Evolutionary conservation across 768 basidiomycete species (phyloP).

Genomic region (Pleurotus pulmonarius): DNA sequence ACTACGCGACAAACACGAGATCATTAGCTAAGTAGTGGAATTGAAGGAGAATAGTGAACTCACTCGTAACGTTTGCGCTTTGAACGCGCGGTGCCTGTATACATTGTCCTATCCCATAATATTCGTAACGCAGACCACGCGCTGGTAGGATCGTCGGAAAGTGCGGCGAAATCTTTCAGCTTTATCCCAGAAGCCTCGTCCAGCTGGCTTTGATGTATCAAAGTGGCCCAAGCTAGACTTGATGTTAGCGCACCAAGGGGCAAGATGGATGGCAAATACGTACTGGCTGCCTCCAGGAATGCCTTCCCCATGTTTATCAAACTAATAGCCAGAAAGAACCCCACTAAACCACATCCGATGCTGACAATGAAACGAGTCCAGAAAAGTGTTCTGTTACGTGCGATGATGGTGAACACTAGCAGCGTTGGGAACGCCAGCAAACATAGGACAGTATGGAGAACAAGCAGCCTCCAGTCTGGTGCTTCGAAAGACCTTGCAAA

Average conservation of each 20-base stretch:
- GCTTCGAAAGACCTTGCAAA: slow-evolving; percentile 1
- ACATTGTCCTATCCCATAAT: background rate
- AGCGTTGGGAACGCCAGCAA: slow-evolving; percentile 3
- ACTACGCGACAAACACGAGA: background rate
- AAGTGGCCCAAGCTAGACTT: slow-evolving; percentile 36
- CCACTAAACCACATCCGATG: slow-evolving; percentile 29
- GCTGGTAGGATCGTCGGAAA: slow-evolving; percentile 16
- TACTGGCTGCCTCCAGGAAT: slow-evolving; percentile 37
- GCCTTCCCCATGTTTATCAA: slow-evolving; percentile 23
- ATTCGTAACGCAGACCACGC: slow-evolving; percentile 2
- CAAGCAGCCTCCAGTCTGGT: background rate
- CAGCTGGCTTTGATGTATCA: slow-evolving; percentile 36
- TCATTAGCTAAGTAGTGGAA: no score
- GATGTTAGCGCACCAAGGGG: background rate
- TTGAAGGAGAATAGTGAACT: background rate
- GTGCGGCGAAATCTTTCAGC: slow-evolving; percentile 31
- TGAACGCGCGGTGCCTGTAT: background rate
- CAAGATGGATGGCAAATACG: slow-evolving; percentile 10
- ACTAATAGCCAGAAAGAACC: slow-evolving; percentile 27
- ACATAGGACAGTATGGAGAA: background rate
- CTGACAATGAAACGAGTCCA: slow-evolving; percentile 36
- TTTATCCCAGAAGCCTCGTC: slow-evolving; percentile 23
- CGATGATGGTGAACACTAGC: background rate
- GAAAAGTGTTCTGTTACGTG: slow-evolving; percentile 21
- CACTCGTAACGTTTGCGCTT: slow-evolving; percentile 3